Percentiles rank a stretch among this genome's conserved stretches.
These are phyloP conservation scores for Silene uniflora DNA, from an alignment of 148 eudicot species.

Conservation along the genomic window DNA sequence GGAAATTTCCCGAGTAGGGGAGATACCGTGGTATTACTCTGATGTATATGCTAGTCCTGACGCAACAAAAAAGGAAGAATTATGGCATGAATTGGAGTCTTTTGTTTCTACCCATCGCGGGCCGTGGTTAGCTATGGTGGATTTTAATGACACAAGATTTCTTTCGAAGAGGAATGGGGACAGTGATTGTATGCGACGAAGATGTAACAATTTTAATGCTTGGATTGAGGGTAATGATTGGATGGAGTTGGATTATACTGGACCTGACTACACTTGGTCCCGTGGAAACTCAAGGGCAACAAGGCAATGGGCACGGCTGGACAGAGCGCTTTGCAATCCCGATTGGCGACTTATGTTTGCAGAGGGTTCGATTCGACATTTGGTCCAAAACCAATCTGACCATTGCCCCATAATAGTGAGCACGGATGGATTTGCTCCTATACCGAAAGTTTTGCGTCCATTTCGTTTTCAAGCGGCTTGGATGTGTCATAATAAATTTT, in stretches of 20 bases:
- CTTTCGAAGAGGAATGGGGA: background rate
- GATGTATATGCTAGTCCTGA: background rate
- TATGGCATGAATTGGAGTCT: background rate
- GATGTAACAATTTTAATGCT: background rate
- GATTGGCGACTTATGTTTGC: background rate
- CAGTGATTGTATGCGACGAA: too few species aligned
- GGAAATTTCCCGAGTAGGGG: background rate
- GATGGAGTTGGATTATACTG: background rate
- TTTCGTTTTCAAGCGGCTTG: conserved; percentile 8
- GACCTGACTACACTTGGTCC: background rate
- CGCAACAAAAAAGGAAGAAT: background rate
- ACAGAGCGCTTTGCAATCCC: too few species aligned
- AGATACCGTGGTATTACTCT: background rate
- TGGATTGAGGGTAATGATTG: background rate
- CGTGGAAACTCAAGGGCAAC: background rate
- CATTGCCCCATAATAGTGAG: background rate
- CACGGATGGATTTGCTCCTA: background rate
- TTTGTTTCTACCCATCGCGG: background rate
- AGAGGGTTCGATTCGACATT: background rate
- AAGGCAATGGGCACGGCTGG: background rate
- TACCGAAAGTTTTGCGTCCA: background rate
- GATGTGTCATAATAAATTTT: background rate
- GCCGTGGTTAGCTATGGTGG: background rate
- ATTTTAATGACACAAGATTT: background rate
- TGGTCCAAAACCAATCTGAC: background rate